Evolutionary conservation across 1,139 yeast genomes (phyloP), one percentile per base, ranked within the genome.

Genomic region (Nakaseomyces uthaithaninus): DNA sequence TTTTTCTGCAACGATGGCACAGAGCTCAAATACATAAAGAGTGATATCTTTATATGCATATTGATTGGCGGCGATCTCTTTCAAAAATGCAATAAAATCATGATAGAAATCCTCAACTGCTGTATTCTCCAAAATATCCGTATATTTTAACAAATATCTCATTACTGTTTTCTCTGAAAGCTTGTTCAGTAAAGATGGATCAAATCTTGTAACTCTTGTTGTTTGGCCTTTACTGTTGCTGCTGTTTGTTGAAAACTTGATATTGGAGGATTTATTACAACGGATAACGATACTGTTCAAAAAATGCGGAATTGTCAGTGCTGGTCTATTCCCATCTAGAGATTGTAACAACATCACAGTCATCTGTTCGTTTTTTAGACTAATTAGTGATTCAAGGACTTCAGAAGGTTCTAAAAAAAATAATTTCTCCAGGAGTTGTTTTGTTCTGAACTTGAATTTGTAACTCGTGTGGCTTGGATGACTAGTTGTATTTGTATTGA

Each of bases 301-400:
- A 7, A 86, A 61, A 48, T 73, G 71, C 0, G 94, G 93, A 16
- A 87, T 65, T 0, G 94, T 83, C 3, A 76, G 54, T 44, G 80
- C 85, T 0, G 94, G 82, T 47, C 85, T 74, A 2, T 95, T 83
- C 0, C 94, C 93, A 62, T 89, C 96, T 37, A 91, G 65, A 8
- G 84, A 79, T 58, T 83, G 87, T 8, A 56, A 45, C 7, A 60
- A 38, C 3, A 54, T 49, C 17, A 56, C 36, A 4, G 49, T 45
- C 34, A 42, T 41, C 16, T 47, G 50, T 30, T 45, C 46, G 20
- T 45, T 48, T 11, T 42, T 55, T 11, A 50, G 54, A 27, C 62
- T 65, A 17, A 84, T 69, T 45, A 86, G 61, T 4, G 77, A 69
- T 53, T 82, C 93, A 43, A 87, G 62, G 0, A 82, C 77, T 52